Base-by-base conservation (phyloP, 805 yeast genomes). In the Sugiyamaella floridensis region DNA sequence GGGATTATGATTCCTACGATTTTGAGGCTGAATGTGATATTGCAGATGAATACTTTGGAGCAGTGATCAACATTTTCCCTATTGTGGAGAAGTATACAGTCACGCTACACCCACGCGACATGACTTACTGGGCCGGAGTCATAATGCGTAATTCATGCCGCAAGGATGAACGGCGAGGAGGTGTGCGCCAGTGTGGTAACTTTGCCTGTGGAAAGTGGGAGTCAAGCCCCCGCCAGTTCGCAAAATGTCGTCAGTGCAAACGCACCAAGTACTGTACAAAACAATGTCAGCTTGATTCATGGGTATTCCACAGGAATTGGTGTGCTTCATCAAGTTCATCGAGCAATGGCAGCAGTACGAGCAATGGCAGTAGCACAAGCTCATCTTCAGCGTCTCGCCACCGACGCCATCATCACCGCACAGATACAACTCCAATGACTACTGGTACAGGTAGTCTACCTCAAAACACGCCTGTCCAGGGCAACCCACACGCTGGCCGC, bases 61-160 rank as follows among this genome's bases (percentile, higher is more conserved):
- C 76, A 40, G 48, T 57, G 2, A 53, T 71, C 28, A 89, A 92
- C 65, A 71, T 92, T 26, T 92, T 93, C 71, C 96, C 96, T 9
- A 70, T 92, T 59, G 97, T 92, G 40, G 99, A 92, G 67, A 83
- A 86, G 67, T 92, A 88, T 66, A 92, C 98, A 0, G 78, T 80
- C 16, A 76, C 76, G 51, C 74, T 78, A 50, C 80, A 85, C 59
- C 81, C 88, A 2, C 79, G 83, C 43, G 97, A 90, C 60, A 81
- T 89, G 75, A 84, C 86, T 60, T 89, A 90, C 68, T 92, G 99
- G 99, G 88, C 97, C 2, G 93, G 96, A 2, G 96, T 92, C n/a
- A 89, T 90, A 41, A 93, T 93, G 90, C 76, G 98, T 51, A 93
- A 93, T 67, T 89, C 96, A 0, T 92, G 97, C 66, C 79, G 97